Evolutionary conservation across 2,329 filamentous ascomycete species (phyloP), one percentile per base, ranked within the genome.

Genomic region (Hypoxylon sp.): DNA sequence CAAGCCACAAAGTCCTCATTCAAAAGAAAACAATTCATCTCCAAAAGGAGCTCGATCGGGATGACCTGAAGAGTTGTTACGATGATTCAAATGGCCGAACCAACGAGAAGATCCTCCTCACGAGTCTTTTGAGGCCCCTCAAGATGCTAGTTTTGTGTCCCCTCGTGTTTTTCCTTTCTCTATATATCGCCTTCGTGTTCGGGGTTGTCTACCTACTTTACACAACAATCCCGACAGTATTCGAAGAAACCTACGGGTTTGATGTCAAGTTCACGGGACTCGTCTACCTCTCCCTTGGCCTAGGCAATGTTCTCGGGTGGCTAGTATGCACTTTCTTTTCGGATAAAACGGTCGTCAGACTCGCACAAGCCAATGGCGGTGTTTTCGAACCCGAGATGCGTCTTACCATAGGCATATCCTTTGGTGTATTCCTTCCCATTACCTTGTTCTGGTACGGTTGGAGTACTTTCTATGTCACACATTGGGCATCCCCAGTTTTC

Each of bases 401-500:
- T 4, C 46, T 49, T 13, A 19, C 23, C 11, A 25, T 23, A 23
- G 30, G 46, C 23, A 14, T 13, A 49, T n/a, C 23, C 5, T 28
- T 23, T 21, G 41, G 41, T 11, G 11, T 30, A 30, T 25, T 2
- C 14, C 46, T 49, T 17, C 46, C 46, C 14, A 28, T 49, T 10
- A 28, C 21, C 10, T 1, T 76, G 83, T 49, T 84, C 83, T 79
- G 75, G 78, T 82, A 83, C 65, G 80, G 80, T 14, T 83, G 81
- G 81, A 73, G 76, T 0, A 72, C 76, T 0, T 64, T 80, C 43
- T 70, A 77, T 10, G 69, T 77, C 10, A 72, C 76, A 5, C 81
- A 83, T 64, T 83, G 81, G 80, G 80, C 82, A 41, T 76, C 85
- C 6, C 85, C 86, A 0, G 85, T 87, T 55, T 82, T 87, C 51